Evolutionary conservation across 163 green algal genomes (phyloP).

Genomic region (Prototheca wickerhamii): DNA sequence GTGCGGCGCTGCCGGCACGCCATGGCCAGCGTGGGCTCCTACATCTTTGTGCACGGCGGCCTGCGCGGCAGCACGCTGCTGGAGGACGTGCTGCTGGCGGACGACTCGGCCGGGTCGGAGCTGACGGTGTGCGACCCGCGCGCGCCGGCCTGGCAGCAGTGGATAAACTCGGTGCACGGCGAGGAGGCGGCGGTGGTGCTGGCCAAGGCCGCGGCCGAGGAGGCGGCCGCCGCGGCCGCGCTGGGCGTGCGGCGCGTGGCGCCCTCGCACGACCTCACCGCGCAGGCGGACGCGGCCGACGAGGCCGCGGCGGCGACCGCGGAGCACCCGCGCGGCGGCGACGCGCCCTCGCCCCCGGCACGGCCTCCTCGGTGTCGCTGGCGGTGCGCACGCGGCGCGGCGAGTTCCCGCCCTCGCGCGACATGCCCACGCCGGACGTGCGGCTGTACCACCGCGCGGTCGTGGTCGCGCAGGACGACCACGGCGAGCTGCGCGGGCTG

Average conservation of each 20-base stretch:
- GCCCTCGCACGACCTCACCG: slow-evolving; percentile 52
- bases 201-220: slow-evolving; percentile 61
- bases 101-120: slow-evolving; percentile 73
- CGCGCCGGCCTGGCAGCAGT: slow-evolving; percentile 61
- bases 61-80: slow-evolving; percentile 85
- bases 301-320: slow-evolving; percentile 3
- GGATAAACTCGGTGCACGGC: slow-evolving; percentile 67
- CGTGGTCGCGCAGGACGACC: slow-evolving; percentile 77
- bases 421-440: slow-evolving; percentile 77
- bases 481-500: slow-evolving; percentile 66
- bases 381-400: slow-evolving; percentile 11
- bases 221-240: slow-evolving; percentile 66
- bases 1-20: slow-evolving; percentile 72
- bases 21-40: slow-evolving; percentile 74
- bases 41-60: slow-evolving; percentile 94
- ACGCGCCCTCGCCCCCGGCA: neutral
- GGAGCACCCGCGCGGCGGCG: neutral
- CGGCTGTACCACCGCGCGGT: slow-evolving; percentile 84
- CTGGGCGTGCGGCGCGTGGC: slow-evolving; percentile 45
- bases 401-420: slow-evolving; percentile 18
- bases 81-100: slow-evolving; percentile 81
- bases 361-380: slow-evolving; percentile 16
- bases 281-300: slow-evolving; percentile 20
- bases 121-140: slow-evolving; percentile 72
- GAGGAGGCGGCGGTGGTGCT: slow-evolving; percentile 51